Conservation (phyloP, 441 rosid species). For the Populus hybrid region DNA sequence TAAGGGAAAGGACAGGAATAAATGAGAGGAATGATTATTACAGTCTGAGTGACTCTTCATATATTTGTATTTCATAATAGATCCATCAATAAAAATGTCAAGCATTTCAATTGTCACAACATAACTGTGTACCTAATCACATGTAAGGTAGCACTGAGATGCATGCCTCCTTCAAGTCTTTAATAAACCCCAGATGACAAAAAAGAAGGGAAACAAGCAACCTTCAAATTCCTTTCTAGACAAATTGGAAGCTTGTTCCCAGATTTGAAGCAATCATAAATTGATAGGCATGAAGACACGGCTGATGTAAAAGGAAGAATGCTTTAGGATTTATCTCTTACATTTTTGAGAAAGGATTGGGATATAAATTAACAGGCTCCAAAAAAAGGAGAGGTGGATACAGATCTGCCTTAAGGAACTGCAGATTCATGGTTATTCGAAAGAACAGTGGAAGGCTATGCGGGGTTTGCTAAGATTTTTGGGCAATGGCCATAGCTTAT, state of each 20-base stretch:
- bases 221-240: constrained; percentile 32
- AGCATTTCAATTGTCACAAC: constrained; percentile 40
- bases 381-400: constrained; percentile 23
- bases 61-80: constrained; percentile 34
- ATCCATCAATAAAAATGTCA: constrained; percentile 33
- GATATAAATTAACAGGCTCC: constrained; percentile 39
- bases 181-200: constrained; percentile 32
- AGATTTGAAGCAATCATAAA: constrained; percentile 18
- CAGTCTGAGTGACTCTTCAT: constrained; percentile 25
- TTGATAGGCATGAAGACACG: constrained; percentile 21
- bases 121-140: constrained; percentile 40
- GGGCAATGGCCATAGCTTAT: constrained; percentile 44
- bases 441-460: constrained; percentile 33
- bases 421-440: constrained; percentile 36
- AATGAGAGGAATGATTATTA: constrained; percentile 13
- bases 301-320: constrained; percentile 34
- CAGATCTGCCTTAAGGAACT: constrained; percentile 28
- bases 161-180: constrained; percentile 31
- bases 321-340: constrained; percentile 20
- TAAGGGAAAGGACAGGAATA: neutral
- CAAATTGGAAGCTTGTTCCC: constrained; percentile 42
- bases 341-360: constrained; percentile 21
- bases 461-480: constrained; percentile 36
- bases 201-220: constrained; percentile 33
- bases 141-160: constrained; percentile 32